These are phyloP conservation scores for Huntiella savannae DNA, from an alignment of 2,329 filamentous ascomycete genomes.

Conservation along the genomic window DNA sequence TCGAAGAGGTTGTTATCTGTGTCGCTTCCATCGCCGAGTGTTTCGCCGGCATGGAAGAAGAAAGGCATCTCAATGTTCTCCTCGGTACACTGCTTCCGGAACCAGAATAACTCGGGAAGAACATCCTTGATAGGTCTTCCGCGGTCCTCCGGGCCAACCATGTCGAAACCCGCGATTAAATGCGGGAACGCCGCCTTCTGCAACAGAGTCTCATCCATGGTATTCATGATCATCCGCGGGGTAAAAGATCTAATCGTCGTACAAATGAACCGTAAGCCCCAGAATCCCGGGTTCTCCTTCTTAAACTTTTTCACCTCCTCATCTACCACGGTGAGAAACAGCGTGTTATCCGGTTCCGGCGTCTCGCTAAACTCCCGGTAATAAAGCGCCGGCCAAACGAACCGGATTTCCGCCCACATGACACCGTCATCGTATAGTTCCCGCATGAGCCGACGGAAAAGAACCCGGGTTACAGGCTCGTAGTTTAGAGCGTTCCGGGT, in stretches of 20 bases:
- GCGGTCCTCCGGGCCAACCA: constrained; percentile 72
- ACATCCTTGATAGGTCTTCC: constrained; percentile 60
- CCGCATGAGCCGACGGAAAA: constrained; percentile 51
- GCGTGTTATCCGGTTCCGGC: constrained; percentile 46
- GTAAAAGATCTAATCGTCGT: constrained; percentile 48
- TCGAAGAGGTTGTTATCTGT: constrained; percentile 76
- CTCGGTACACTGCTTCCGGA: constrained; percentile 64
- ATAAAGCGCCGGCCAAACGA: constrained; percentile 56
- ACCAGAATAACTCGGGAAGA: constrained; percentile 79
- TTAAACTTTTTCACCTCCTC: constrained; percentile 68
- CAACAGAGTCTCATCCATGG: constrained; percentile 74
- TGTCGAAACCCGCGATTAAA: constrained; percentile 69
- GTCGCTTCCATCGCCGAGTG: constrained; percentile 51
- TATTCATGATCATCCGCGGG: constrained; percentile 48
- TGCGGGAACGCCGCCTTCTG: constrained; percentile 64
- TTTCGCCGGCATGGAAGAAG: constrained; percentile 90
- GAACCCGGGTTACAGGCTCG: constrained; percentile 70
- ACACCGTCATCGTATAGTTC: constrained; percentile 65
- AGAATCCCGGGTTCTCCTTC: constrained; percentile 50
- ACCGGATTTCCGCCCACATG: constrained; percentile 62
- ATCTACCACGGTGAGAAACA: constrained; percentile 52
- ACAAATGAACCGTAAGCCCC: constrained; percentile 75
- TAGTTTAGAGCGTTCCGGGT: constrained; percentile 64
- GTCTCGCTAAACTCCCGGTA: constrained; percentile 43
- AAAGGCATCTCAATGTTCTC: constrained; percentile 72